Evolutionary conservation across 208 protist genomes (phyloP).

Genomic region (Phytomonas francai): DNA sequence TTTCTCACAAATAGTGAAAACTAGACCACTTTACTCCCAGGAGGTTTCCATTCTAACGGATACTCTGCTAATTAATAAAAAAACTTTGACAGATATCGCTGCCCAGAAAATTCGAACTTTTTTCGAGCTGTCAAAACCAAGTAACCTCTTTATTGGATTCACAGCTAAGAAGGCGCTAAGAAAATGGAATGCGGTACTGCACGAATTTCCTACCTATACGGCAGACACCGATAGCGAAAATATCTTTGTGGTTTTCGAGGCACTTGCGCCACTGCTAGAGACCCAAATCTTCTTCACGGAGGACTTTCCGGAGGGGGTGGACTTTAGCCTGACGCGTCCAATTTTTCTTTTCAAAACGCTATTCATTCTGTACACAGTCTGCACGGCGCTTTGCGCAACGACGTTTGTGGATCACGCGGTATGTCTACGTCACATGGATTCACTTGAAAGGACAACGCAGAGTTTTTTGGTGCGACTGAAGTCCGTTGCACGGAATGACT

Average conservation of each 20-base stretch:
- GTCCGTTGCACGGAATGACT: neutral
- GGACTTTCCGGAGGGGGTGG: neutral
- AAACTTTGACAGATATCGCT: neutral
- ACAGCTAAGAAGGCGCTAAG: neutral
- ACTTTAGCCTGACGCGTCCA: neutral
- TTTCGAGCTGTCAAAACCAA: neutral
- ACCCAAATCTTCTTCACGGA: neutral
- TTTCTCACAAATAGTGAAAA: neutral
- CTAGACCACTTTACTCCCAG: neutral
- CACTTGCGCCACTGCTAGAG: neutral
- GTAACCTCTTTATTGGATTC: neutral
- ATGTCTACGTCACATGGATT: neutral
- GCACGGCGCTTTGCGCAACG: neutral
- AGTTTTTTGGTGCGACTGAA: neutral
- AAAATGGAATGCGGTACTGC: neutral
- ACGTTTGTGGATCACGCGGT: neutral
- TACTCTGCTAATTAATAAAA: neutral
- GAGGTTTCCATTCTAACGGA: neutral
- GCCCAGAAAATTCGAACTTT: neutral
- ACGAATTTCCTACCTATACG: neutral
- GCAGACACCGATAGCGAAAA: neutral
- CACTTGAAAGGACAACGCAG: neutral
- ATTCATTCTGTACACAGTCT: neutral
- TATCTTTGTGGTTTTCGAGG: neutral
- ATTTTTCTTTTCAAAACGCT: neutral